These are phyloP conservation scores for Mucor velutinosus DNA, from an alignment of 371 early-diverging fungal genomes.

Conservation along the genomic window DNA sequence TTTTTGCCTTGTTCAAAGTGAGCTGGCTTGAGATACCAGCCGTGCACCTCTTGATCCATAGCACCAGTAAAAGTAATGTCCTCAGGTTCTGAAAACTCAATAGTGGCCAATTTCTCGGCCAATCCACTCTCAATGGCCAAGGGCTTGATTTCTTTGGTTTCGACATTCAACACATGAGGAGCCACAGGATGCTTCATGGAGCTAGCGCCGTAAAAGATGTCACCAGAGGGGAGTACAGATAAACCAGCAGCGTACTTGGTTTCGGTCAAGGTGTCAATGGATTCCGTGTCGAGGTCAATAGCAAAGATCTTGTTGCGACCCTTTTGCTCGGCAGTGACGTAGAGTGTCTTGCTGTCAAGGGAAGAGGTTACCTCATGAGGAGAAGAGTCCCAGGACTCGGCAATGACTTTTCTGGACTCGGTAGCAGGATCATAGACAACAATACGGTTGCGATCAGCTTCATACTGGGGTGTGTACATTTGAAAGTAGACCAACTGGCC, in stretches of 20 bases:
- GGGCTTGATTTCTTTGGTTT: conserved; percentile 12
- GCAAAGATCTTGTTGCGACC: conserved; percentile 63
- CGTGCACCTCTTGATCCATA: conserved; percentile 67
- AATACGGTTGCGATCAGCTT: conserved; percentile 79
- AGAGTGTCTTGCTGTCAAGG: conserved; percentile 48
- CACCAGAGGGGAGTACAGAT: conserved; percentile 35
- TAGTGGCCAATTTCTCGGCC: conserved; percentile 25
- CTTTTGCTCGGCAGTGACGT: conserved; percentile 62
- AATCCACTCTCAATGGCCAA: conserved; percentile 32
- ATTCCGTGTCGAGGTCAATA: conserved; percentile 50
- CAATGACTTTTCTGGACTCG: conserved; percentile 37
- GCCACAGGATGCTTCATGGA: conserved; percentile 56
- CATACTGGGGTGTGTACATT: conserved; percentile 73
- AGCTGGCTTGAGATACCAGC: conserved; percentile 72
- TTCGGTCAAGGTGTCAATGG: conserved; percentile 50
- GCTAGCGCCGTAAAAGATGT: conserved; percentile 44
- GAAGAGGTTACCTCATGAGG: conserved; percentile 63
- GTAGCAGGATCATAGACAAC: conserved; percentile 57
- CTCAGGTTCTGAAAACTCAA: conserved; percentile 49
- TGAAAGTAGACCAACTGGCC: conserved; percentile 79
- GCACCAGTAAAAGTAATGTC: conserved; percentile 75
- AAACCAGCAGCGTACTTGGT: conserved; percentile 54
- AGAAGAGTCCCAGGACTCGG: conserved; percentile 67
- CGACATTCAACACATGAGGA: conserved; percentile 39
- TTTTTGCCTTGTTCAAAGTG: conserved; percentile 57